These are phyloP conservation scores for Trichoderma koningiopsis DNA, from an alignment of 2,329 filamentous ascomycete genomes.

Conservation along the genomic window DNA sequence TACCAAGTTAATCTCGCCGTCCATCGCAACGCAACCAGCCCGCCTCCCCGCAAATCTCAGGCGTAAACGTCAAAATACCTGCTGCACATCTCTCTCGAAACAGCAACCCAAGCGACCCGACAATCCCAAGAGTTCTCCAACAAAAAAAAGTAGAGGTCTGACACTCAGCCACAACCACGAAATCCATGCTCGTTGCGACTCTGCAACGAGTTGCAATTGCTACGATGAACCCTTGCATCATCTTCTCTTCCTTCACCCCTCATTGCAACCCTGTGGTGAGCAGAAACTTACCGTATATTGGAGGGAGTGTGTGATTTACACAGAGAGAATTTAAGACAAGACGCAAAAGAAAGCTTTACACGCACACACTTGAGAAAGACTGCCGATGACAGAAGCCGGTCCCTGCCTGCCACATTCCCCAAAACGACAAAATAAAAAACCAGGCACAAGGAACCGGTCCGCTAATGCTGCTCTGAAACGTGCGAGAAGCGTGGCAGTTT, in stretches of 20 bases:
- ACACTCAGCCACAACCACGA: background rate
- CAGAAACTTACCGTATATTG: background rate
- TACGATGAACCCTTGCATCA: background rate
- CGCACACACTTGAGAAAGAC: background rate
- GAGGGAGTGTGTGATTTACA: background rate
- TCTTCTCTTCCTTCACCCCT: background rate
- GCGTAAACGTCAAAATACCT: background rate
- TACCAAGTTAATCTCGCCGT: background rate
- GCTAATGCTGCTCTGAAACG: slow-evolving; percentile 27
- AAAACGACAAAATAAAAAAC: background rate
- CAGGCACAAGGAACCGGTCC: slow-evolving; percentile 6
- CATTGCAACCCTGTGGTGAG: background rate
- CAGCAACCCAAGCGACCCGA: slow-evolving; percentile 2
- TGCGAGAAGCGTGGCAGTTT: slow-evolving; percentile 26
- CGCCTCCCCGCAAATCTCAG: slow-evolving; percentile 1
- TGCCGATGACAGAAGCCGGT: slow-evolving; percentile 10
- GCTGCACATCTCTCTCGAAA: slow-evolving; percentile 1
- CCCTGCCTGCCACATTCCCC: background rate
- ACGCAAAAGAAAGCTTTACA: background rate
- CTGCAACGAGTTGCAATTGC: background rate
- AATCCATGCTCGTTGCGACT: background rate
- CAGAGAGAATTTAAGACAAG: background rate
- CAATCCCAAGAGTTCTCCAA: background rate
- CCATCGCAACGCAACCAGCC: background rate
- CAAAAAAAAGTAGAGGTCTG: background rate